phyloP scores from a whole-genome alignment of 768 basidiomycete genomes.

The Collybiopsis confluens region DNA sequence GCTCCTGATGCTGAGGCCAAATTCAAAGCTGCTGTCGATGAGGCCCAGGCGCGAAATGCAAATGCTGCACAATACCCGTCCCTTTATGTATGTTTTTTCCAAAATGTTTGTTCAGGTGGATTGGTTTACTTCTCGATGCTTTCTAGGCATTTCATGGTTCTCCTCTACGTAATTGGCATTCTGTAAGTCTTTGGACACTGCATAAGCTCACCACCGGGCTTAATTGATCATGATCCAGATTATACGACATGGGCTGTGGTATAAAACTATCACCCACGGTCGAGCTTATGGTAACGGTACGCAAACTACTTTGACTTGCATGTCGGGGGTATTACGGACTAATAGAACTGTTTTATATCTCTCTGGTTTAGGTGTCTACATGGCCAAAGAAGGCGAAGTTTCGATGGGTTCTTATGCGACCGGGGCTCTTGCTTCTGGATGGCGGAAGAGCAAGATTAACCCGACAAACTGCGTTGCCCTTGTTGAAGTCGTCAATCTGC shows the following conservation, averaged over 20 bases:
- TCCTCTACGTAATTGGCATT: slow-evolving; percentile 65
- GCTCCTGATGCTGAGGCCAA: slow-evolving; percentile 70
- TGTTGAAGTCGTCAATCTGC: slow-evolving; percentile 64
- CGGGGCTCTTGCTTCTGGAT: slow-evolving; percentile 25
- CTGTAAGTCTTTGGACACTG: slow-evolving; percentile 39
- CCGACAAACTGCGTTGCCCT: slow-evolving; percentile 53
- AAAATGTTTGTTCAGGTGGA: no score
- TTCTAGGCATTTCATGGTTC: slow-evolving; percentile 69
- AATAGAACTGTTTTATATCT: no score
- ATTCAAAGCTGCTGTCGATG: slow-evolving; percentile 42
- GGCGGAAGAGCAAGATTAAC: slow-evolving; percentile 47
- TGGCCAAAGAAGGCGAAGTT: slow-evolving; percentile 51
- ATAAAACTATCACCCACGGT: slow-evolving; percentile 49
- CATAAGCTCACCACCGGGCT: no score
- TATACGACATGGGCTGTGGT: slow-evolving; percentile 71
- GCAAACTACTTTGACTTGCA: slow-evolving; percentile 3
- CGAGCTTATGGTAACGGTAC: slow-evolving; percentile 61
- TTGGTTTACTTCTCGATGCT: no score
- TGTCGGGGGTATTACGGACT: neutral
- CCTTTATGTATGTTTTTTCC: slow-evolving; percentile 38
- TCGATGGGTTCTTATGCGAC: slow-evolving; percentile 44
- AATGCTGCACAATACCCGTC: slow-evolving; percentile 45
- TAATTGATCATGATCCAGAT: slow-evolving; percentile 50
- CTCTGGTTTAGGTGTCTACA: slow-evolving; percentile 60
- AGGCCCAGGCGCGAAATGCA: slow-evolving; percentile 29